Conservation (phyloP, 768 basidiomycete species). For the Cyclocybe aegerita region DNA sequence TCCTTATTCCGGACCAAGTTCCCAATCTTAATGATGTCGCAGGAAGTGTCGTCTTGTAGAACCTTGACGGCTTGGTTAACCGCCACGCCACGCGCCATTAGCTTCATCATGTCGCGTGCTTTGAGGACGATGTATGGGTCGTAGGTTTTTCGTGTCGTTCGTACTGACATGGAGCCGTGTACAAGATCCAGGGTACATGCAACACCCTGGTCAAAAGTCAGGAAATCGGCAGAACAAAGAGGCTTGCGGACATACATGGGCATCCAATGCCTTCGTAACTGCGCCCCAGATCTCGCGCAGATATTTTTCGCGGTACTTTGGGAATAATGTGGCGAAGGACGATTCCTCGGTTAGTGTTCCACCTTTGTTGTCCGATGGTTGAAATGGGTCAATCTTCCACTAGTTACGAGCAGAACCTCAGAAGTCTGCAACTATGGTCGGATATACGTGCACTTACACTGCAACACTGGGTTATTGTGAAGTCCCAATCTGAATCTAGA, state of each 20-base stretch:
- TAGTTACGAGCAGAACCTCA: constrained; percentile 22
- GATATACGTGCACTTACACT: constrained; percentile 40
- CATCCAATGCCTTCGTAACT: constrained; percentile 80
- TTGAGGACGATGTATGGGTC: constrained; percentile 97
- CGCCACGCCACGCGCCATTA: constrained; percentile 90
- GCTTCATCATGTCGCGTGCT: constrained; percentile 93
- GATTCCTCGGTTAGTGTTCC: constrained; percentile 93
- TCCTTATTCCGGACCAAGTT: constrained; percentile 94
- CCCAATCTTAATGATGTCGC: constrained; percentile 98
- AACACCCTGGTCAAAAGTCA: constrained; percentile 56
- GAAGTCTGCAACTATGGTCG: background rate
- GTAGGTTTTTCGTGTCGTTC: constrained; percentile 94
- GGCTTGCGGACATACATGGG: constrained; percentile 51
- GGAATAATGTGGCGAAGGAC: constrained; percentile 96
- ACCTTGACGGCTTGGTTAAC: constrained; percentile 85
- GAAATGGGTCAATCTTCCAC: constrained; percentile 91
- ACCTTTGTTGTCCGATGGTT: constrained; percentile 70
- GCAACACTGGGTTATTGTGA: background rate
- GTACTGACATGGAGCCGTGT: constrained; percentile 96
- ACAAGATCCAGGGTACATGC: constrained; percentile 92
- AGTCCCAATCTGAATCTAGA: background rate
- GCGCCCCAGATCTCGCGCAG: constrained; percentile 93
- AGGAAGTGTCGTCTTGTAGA: constrained; percentile 84
- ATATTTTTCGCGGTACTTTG: constrained; percentile 98
- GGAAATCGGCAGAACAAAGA: background rate